Evolutionary conservation across 176 grass and related monocot species (phyloP).

Genomic region (Oryza officinalis): DNA sequence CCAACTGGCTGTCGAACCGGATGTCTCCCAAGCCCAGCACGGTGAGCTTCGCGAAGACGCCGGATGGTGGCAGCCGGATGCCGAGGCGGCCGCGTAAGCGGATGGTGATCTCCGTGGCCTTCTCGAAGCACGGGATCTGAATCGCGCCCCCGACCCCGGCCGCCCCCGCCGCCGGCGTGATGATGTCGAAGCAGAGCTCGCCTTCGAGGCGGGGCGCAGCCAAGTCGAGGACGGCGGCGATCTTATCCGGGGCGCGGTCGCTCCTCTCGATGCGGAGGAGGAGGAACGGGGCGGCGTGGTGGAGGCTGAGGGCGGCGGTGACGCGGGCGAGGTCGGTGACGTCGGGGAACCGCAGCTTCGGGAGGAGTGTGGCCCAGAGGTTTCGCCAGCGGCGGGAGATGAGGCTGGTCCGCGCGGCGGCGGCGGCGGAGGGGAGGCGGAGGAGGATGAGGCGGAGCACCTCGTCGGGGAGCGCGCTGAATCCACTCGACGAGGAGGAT

Average conservation of each 20-base stretch:
- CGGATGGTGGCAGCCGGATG: not conserved
- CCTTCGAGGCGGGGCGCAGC: not conserved
- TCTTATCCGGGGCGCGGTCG: not conserved
- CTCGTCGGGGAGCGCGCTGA: too few relatives aligned
- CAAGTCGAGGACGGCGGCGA: not conserved
- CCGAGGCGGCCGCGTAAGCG: not conserved
- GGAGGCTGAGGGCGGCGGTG: not conserved
- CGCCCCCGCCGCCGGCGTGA: not conserved
- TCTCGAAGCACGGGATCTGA: constrained; percentile 22
- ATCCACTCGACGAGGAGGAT: too few relatives aligned
- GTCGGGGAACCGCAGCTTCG: not conserved
- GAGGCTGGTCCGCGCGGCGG: not conserved
- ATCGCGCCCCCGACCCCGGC: not conserved
- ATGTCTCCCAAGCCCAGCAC: not conserved
- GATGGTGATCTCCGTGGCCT: not conserved
- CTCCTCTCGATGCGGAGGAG: too few relatives aligned
- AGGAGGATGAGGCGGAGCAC: not conserved
- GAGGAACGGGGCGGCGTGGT: not conserved
- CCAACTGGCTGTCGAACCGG: not conserved
- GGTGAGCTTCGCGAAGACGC: constrained; percentile 10
- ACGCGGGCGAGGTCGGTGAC: not conserved
- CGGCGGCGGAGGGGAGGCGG: not conserved
- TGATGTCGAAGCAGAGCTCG: not conserved
- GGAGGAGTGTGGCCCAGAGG: not conserved
- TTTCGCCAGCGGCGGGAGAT: not conserved